These are phyloP conservation scores for Helotiales sp. DNA, from an alignment of 2,329 filamentous ascomycete species.

Conservation along the genomic window DNA sequence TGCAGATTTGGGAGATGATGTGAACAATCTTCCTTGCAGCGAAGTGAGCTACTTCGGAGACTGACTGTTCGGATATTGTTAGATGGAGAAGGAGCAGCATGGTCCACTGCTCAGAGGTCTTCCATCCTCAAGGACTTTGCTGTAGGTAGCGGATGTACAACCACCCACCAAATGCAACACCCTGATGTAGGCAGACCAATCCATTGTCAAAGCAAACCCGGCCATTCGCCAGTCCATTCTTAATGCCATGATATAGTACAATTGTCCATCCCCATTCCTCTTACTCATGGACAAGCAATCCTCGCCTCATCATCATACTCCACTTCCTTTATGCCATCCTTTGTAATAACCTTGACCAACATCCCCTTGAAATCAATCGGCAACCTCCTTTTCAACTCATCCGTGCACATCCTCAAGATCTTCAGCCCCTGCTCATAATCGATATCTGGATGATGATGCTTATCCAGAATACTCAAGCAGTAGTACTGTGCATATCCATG, in stretches of 20 bases:
- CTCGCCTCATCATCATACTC: constrained; percentile 71
- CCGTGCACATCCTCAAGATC: constrained; percentile 90
- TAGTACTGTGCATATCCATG: constrained; percentile 99
- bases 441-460: constrained; percentile 97
- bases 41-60: too few relatives aligned
- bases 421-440: constrained; percentile 85
- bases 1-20: too few relatives aligned
- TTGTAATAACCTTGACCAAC: constrained; percentile 90
- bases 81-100: too few relatives aligned
- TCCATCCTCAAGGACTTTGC: too few relatives aligned
- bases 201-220: constrained; percentile 1
- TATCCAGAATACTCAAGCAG: constrained; percentile 95
- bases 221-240: constrained; percentile 4
- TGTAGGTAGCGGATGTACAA: neutral
- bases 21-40: too few relatives aligned
- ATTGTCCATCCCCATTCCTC: neutral
- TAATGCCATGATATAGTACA: constrained; percentile 8
- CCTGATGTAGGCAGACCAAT: neutral
- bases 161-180: neutral
- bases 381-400: constrained; percentile 94
- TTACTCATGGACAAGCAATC: constrained; percentile 30
- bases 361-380: constrained; percentile 99
- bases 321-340: constrained; percentile 85
- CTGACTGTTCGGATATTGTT: too few relatives aligned
- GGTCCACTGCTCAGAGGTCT: too few relatives aligned